Base-by-base conservation (phyloP, 2,329 filamentous ascomycete genomes). In the Beauveria scarabaeidicola region DNA sequence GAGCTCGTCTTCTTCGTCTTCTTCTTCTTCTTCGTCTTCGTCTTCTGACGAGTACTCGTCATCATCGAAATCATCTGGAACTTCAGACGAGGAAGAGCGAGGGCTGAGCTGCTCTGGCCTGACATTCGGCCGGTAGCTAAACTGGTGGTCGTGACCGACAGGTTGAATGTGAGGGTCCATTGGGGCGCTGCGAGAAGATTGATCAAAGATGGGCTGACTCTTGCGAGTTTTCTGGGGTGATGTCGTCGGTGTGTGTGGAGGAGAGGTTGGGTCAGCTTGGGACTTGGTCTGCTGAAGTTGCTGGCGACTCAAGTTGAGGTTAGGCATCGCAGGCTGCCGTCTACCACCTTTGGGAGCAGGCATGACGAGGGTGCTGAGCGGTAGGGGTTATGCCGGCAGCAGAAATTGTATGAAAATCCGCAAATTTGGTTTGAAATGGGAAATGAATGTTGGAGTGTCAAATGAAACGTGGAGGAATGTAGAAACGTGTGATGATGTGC, bases 211-310 rank as follows among this genome's bases (percentile, higher is more conserved):
- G 60, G 70, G 66, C 65, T 70, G 65, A 62, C 68, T 68, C 61
- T 71, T 72, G 64, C 70, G 71, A 54, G 67, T 64, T 61, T 70
- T 67, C 32, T 68, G 66, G 59, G 73, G 72, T 58, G 72, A 71
- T 40, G 72, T 69, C 44, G 74, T 77, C 55, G 77, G 78, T 44
- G 77, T 79, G 53, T 77, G 75, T 44, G 77, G 77, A 63, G 77
- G 78, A 65, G 78, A 80, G 59, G 77, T 74, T 57, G 75, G 77
- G 60, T 74, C 72, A 64, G 69, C 67, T 23, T 52, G 52, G 21
- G 58, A 43, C 25, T 60, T 59, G 51, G 27, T 32, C 55, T 51
- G 58, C 21, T 41, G 40, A 65, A 66, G 59, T 63, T 63, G 57
- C 67, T 71, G 69, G 60, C 67, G 68, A 60, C 63, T 65, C 59